phyloP scores from a whole-genome alignment of 495 filamentous ascomycete genomes.

The Sporormia fimetaria region DNA sequence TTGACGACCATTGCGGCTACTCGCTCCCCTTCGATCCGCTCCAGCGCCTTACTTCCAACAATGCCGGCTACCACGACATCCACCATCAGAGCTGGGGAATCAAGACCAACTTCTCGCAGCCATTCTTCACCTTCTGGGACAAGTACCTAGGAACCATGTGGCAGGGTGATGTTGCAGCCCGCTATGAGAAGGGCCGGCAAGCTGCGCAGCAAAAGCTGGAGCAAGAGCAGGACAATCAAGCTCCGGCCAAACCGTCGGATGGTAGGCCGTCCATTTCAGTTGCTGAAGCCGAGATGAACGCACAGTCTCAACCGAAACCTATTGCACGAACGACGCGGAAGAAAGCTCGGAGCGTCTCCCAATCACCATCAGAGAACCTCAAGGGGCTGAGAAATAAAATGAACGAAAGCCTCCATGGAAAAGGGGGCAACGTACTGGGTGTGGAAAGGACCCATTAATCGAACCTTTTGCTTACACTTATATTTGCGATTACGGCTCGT shows the following conservation, averaged over 20 bases:
- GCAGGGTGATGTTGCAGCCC: constrained; percentile 44
- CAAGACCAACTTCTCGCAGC: constrained; percentile 67
- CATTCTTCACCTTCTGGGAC: constrained; percentile 85
- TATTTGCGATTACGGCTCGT: too few species aligned
- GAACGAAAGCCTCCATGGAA: constrained; percentile 32
- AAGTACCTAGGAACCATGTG: constrained; percentile 58
- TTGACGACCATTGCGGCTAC: constrained; percentile 96
- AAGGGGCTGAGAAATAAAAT: constrained; percentile 35
- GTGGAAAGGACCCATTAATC: constrained; percentile 17
- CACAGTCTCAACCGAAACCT: constrained; percentile 6
- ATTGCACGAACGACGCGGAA: constrained; percentile 27
- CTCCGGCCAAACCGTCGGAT: neutral
- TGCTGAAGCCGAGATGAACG: constrained; percentile 6
- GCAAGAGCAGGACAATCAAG: constrained; percentile 9
- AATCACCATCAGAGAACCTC: constrained; percentile 27
- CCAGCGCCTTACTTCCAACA: constrained; percentile 82
- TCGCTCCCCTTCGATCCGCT: constrained; percentile 89
- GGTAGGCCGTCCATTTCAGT: constrained; percentile 1
- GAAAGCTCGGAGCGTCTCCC: constrained; percentile 22
- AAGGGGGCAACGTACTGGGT: constrained; percentile 26
- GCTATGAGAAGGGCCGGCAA: constrained; percentile 35
- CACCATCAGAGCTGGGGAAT: constrained; percentile 99
- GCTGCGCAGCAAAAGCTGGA: constrained; percentile 30
- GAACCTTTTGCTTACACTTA: too few species aligned
- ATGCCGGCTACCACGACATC: constrained; percentile 90